Evolutionary conservation across 164 flowering plant species (phyloP), one percentile per base, ranked within the genome.

Genomic region (Cinnamomum chago): DNA sequence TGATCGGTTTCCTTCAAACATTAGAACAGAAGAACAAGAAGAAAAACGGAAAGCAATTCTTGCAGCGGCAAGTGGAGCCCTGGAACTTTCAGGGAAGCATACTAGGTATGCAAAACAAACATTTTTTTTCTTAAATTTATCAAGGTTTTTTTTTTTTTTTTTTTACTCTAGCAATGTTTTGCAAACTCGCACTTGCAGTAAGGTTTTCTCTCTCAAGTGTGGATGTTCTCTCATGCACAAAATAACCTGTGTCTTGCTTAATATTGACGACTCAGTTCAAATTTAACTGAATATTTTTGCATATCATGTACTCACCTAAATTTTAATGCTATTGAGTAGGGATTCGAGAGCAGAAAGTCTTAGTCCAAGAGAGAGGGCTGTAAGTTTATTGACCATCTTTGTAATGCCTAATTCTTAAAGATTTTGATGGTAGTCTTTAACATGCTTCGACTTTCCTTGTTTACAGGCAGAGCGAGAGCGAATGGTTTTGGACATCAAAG

Each of bases 401-500:
- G 28, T 52, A 20, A 55, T 55, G n/a, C 5, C 6, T 55, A 55
- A 3, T 20, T 18, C 30, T 58, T 20, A 33, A 30, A 66, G 24
- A 17, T 11, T 23, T 74, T 24, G 69, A 30, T 40, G 27, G 14
- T 50, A 15, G 27, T 65, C 3, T n/a, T 62, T 22, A 25, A n/a
- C 58, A 35, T 25, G 35, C 23, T 75, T 52, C 3, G 22, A 30
- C 33, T 67, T 58, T 67, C 55, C 17, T 84, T 24, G 76, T 74
- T 71, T 81, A 68, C 88, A 95, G 98, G 99, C 99, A 20, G 99
- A 96, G 82, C 84, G 98, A 71, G 99, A 96, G 51, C 94, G 94
- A 68, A 96, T 96, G 99, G 98, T 96, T 71, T 82, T 96, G 88
- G 99, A 96, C 84, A 96, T 96, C 68, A 76, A 96, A 86, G 99